Percentiles rank a stretch among this genome's conserved stretches.
These are phyloP conservation scores for Mastigamoeba balamuthi DNA, from an alignment of 78 protist genomes.

Conservation along the genomic window DNA sequence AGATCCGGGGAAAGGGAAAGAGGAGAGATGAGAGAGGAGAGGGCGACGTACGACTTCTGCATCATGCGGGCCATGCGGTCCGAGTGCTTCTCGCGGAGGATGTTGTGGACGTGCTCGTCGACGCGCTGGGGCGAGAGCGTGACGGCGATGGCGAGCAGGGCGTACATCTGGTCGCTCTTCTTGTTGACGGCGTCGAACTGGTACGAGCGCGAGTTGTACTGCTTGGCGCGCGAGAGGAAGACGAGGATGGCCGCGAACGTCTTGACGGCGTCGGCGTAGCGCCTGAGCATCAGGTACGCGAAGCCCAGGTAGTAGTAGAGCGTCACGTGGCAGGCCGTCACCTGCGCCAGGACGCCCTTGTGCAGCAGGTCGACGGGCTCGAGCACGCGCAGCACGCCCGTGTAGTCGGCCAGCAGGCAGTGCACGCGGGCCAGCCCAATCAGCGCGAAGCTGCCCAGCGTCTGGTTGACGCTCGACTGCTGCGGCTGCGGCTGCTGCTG, in stretches of 20 bases:
- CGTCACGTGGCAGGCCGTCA: conserved; percentile 67
- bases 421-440: conserved; percentile 74
- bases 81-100: conserved; percentile 58
- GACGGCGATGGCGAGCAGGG: conserved; percentile 61
- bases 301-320: conserved; percentile 68
- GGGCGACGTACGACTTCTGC: conserved; percentile 23
- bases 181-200: conserved; percentile 26
- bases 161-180: conserved; percentile 76
- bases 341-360: conserved; percentile 29
- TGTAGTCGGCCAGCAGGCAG: conserved; percentile 75
- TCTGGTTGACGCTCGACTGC: no score
- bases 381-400: conserved; percentile 37
- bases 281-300: conserved; percentile 66
- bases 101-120: conserved; percentile 52
- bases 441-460: conserved; percentile 63
- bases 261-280: conserved; percentile 69
- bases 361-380: conserved; percentile 39
- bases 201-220: conserved; percentile 16
- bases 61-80: conserved; percentile 57
- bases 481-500: no score
- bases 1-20: neutral
- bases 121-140: conserved; percentile 67
- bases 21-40: no score
- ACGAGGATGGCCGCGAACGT: conserved; percentile 34
- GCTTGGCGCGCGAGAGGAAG: conserved; percentile 26